Conservation (phyloP, 495 filamentous ascomycete genomes). For the Xylaria acuta region DNA sequence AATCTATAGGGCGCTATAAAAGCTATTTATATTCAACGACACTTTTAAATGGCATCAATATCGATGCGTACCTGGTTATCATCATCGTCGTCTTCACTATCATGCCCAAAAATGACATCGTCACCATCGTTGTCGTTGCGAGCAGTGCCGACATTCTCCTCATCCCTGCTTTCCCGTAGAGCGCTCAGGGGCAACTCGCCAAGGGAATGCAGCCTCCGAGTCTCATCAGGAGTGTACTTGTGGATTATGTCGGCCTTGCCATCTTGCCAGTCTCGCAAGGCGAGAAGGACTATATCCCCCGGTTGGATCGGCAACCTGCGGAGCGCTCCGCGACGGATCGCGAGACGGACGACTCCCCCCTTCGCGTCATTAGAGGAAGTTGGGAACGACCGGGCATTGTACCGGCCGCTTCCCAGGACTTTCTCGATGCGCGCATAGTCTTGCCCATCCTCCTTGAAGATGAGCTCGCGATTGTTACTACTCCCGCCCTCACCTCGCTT, state of each 20-base stretch:
- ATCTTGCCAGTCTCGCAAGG: not conserved
- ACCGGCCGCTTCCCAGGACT: not conserved
- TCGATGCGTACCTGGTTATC: not conserved
- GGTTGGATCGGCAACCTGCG: not conserved
- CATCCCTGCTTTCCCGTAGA: not conserved
- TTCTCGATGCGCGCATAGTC: not conserved
- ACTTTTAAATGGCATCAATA: not conserved
- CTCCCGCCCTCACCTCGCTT: not conserved
- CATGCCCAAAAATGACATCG: not conserved
- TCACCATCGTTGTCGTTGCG: not conserved
- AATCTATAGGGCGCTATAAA: not conserved
- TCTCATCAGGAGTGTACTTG: not conserved
- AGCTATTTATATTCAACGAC: not conserved
- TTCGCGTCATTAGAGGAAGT: not conserved
- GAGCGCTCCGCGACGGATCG: not conserved
- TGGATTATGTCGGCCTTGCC: not conserved
- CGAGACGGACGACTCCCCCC: not conserved
- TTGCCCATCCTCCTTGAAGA: not conserved
- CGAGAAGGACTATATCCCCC: not conserved
- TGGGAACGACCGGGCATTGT: not conserved
- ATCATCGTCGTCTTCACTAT: not conserved
- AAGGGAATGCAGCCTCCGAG: not conserved
- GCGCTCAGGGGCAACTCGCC: not conserved
- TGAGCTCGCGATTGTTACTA: not conserved
- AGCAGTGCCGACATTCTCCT: not conserved